phyloP scores from a whole-genome alignment of 805 yeast species.

The Kodamaea kakaduensis region DNA sequence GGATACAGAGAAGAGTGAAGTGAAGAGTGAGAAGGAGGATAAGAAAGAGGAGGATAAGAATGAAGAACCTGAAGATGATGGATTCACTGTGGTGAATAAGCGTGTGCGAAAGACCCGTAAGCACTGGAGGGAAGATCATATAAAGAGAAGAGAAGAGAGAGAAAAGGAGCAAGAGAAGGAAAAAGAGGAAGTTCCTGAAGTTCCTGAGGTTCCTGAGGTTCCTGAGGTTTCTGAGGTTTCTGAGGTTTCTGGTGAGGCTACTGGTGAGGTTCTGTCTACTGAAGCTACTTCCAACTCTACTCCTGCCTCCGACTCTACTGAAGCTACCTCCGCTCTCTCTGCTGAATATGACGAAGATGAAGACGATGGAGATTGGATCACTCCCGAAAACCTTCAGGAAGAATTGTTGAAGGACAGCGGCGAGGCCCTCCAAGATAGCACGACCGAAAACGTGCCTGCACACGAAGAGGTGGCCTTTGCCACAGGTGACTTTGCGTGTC shows the following conservation, averaged over 20 bases:
- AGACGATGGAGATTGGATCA: constrained; percentile 88
- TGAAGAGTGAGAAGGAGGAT: constrained; percentile 11
- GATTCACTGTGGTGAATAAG: constrained; percentile 20
- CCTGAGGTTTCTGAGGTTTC: constrained; percentile 9
- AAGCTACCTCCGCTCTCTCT: constrained; percentile 18
- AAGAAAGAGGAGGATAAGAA: constrained; percentile 8
- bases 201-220: constrained; percentile 10
- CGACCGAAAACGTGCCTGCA: constrained; percentile 23
- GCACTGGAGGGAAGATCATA: constrained; percentile 11
- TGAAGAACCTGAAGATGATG: constrained; percentile 16
- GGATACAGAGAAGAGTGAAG: constrained; percentile 13
- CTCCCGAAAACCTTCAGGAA: constrained; percentile 76
- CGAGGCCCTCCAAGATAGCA: constrained; percentile 46
- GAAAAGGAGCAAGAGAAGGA: neutral
- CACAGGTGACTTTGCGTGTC: constrained; percentile 97
- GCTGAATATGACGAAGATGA: constrained; percentile 71
- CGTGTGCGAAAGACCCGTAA: constrained; percentile 12
- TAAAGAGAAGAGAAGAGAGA: constrained; percentile 10
- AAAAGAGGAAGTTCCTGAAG: constrained; percentile 8
- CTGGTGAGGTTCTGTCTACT: constrained; percentile 3
- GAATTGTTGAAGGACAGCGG: constrained; percentile 63
- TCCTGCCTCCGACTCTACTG: constrained; percentile 8
- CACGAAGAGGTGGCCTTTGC: constrained; percentile 71
- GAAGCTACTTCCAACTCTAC: constrained; percentile 4
- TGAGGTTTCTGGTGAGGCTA: constrained; percentile 5